Evolutionary conservation across 495 filamentous ascomycete genomes (phyloP), one percentile per base, ranked within the genome.

Genomic region (Penicillium parvum): DNA sequence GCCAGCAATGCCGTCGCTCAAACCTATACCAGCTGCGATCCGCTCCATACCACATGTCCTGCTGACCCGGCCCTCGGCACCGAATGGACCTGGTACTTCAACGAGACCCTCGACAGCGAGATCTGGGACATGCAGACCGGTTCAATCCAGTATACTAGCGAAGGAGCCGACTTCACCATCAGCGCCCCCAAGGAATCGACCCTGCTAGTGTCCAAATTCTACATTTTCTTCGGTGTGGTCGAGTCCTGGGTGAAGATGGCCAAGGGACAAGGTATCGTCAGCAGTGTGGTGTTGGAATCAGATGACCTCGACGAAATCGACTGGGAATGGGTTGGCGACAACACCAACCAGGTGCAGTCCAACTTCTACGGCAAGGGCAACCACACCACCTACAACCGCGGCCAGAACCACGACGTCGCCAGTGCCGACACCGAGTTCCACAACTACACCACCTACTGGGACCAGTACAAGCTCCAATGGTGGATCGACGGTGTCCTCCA

Each of bases 321-420:
- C 63, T 88, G 88, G 76, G 81, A 83, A 54, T 76, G 79, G 73
- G 58, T 74, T 36, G 77, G 77, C 33, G 72, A 61, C 19, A 69
- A 77, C 43, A 65, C 71, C 40, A 74, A 53, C 37, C 62, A 82
- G 38, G 85, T 94, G 10, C 86, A 96, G 66, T 85, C 80, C 59
- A 96, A 98, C 69, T 98, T 90, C 71, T 98, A 91, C 58, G 85
- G 87, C 60, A 94, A 96, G 69, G 92, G 91, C 10, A 81, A 86
- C 39, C 50, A 58, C 17, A 86, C 83, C 1, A 73, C 76, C 7
- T 90, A 84, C 53, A 78, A 85, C 60, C 86, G 88, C 32, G 90
- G 82, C 12, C 74, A 70, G 1, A 78, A 79, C 53, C 78, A 84
- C 53, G 56, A 77, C 11, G 72, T 85, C 27, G 49, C 65, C 37